phyloP scores from a whole-genome alignment of 768 basidiomycete genomes.

The Pseudohyphozyma bogoriensis region DNA sequence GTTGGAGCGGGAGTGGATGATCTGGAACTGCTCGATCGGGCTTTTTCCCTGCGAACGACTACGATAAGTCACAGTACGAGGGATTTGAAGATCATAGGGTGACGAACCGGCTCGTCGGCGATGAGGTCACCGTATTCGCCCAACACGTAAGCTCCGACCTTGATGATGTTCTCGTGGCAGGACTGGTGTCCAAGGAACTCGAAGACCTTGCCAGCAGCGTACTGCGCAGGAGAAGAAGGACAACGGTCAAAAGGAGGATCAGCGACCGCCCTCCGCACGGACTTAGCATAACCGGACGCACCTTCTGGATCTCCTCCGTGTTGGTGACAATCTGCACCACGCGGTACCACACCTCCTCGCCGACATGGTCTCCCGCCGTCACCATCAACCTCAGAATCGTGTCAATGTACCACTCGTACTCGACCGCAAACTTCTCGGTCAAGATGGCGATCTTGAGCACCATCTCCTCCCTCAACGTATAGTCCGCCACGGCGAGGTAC shows the following conservation, averaged over 20 bases:
- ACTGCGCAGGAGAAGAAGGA: too few species aligned
- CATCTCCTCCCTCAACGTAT: slow-evolving; percentile 94
- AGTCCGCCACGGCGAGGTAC: slow-evolving; percentile 93
- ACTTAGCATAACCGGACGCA: too few species aligned
- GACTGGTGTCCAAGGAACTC: slow-evolving; percentile 65
- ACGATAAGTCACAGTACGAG: too few species aligned
- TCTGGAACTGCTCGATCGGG: slow-evolving; percentile 85
- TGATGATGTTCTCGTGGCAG: slow-evolving; percentile 73
- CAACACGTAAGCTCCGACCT: slow-evolving; percentile 91
- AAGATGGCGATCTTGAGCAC: slow-evolving; percentile 96
- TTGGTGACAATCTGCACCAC: slow-evolving; percentile 95
- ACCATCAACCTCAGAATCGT: slow-evolving; percentile 92
- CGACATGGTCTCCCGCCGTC: slow-evolving; percentile 95
- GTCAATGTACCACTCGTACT: slow-evolving; percentile 64
- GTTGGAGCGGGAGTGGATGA: slow-evolving; percentile 87
- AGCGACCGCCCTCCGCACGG: too few species aligned
- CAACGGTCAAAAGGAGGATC: too few species aligned
- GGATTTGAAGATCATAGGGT: neutral
- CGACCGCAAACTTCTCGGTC: slow-evolving; percentile 96
- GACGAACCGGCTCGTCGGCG: slow-evolving; percentile 75
- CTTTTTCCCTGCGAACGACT: slow-evolving; percentile 47
- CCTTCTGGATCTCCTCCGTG: slow-evolving; percentile 86
- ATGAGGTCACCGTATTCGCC: slow-evolving; percentile 98
- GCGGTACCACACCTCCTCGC: slow-evolving; percentile 99
- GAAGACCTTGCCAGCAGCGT: slow-evolving; percentile 85